These are phyloP conservation scores for Citrus trifoliata DNA, from an alignment of 345 rosid genomes.

Conservation along the genomic window DNA sequence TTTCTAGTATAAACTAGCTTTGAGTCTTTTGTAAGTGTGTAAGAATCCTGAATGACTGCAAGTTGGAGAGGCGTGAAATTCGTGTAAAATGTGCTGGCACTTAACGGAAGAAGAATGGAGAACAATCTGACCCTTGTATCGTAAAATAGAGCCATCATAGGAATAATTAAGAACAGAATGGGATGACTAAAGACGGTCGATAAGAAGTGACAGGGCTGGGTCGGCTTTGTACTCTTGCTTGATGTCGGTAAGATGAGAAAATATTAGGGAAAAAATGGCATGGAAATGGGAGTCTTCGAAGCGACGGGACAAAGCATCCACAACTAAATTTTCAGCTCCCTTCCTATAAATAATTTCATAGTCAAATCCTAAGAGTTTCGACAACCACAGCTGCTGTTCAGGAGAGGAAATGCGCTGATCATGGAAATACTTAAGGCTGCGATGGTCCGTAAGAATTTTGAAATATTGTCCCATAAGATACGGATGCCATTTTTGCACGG, in stretches of 20 bases:
- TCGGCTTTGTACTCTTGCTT: too few species aligned
- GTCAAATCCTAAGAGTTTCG: neutral
- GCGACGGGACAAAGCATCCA: neutral
- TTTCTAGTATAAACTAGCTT: too few species aligned
- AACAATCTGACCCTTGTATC: too few species aligned
- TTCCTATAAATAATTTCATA: neutral
- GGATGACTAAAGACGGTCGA: too few species aligned
- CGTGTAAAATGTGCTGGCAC: neutral
- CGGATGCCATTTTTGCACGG: neutral
- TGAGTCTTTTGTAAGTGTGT: neutral
- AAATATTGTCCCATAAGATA: neutral
- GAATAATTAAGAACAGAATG: too few species aligned
- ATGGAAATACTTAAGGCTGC: neutral
- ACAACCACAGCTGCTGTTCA: too few species aligned
- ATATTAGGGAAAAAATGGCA: too few species aligned
- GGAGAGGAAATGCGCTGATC: neutral
- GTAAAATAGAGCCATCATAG: neutral
- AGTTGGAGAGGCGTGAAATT: neutral
- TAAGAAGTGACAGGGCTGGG: too few species aligned
- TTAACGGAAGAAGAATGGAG: neutral
- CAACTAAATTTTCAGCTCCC: too few species aligned
- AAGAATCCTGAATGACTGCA: neutral
- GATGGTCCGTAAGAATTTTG: neutral
- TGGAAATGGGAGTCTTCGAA: neutral
- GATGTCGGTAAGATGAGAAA: neutral